These are phyloP conservation scores for Phylloporus arenicola DNA, from an alignment of 768 basidiomycete species.

Conservation along the genomic window DNA sequence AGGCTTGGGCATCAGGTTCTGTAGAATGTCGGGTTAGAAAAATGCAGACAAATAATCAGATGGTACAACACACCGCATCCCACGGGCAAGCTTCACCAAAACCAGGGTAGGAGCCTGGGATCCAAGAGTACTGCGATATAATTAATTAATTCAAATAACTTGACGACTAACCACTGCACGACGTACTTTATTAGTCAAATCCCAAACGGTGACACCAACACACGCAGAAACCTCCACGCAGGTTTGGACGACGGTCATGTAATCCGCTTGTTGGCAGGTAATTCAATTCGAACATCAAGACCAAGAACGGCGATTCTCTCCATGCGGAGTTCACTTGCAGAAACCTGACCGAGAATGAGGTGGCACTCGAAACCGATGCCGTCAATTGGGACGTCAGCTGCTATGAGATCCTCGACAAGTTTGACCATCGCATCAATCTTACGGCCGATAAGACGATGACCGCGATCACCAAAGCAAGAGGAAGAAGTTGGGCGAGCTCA, in stretches of 20 bases:
- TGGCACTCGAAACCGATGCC: constrained; percentile 60
- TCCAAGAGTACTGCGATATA: constrained; percentile 14
- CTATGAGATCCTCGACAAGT: constrained; percentile 45
- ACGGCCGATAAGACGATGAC: constrained; percentile 1
- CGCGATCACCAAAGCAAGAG: background rate
- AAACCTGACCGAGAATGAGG: constrained; percentile 54
- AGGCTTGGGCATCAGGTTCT: constrained; percentile 15
- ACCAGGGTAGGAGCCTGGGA: constrained; percentile 4
- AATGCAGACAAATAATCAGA: background rate
- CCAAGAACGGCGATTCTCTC: constrained; percentile 53
- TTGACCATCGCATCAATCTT: constrained; percentile 47
- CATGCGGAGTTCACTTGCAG: constrained; percentile 41
- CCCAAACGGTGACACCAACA: constrained; percentile 37
- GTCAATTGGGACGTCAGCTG: constrained; percentile 48
- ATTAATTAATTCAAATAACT: background rate
- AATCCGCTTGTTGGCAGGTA: constrained; percentile 54
- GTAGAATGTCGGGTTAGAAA: background rate
- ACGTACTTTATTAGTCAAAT: constrained; percentile 34
- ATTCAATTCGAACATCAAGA: constrained; percentile 55
- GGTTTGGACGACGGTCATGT: constrained; percentile 48
- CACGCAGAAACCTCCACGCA: constrained; percentile 40
- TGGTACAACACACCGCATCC: constrained; percentile 7
- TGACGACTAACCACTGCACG: background rate
- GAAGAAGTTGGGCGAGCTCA: constrained; percentile 8
- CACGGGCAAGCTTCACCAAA: constrained; percentile 17